These are phyloP conservation scores for Rhodotorula toruloides DNA, from an alignment of 768 basidiomycete genomes.

Conservation along the genomic window DNA sequence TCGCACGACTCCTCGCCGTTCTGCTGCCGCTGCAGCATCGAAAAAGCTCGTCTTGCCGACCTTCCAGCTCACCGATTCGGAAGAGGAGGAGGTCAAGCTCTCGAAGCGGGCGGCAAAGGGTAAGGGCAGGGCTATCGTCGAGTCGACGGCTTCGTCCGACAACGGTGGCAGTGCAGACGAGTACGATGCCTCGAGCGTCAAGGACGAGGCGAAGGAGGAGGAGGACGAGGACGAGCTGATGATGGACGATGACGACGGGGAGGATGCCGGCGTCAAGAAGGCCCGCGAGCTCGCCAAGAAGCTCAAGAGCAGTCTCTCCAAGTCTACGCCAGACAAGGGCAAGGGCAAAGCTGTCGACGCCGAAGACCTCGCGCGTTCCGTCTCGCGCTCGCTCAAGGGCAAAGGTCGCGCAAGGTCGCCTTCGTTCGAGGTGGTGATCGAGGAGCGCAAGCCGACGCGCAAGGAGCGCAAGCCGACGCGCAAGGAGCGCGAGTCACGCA, in stretches of 20 bases:
- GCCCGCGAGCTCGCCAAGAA: conserved; percentile 17
- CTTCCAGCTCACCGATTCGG: conserved; percentile 7
- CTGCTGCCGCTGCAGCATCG: not conserved
- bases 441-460: not conserved
- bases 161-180: conserved; percentile 9
- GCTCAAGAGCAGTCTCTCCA: conserved; percentile 6
- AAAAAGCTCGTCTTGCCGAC: not conserved
- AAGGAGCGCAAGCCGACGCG: not conserved
- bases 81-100: conserved; percentile 1
- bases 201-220: not conserved
- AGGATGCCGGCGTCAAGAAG: conserved; percentile 18
- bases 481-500: not conserved
- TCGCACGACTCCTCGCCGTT: conserved; percentile 7
- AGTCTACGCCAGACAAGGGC: not conserved
- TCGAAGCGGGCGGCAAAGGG: not conserved
- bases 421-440: not conserved
- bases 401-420: not conserved
- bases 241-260: not conserved
- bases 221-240: conserved; percentile 6
- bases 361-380: not conserved
- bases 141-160: not conserved
- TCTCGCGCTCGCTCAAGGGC: not conserved
- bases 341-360: conserved; percentile 22
- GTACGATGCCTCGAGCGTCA: not conserved
- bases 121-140: conserved; percentile 27